Conservation (phyloP, 192 early-diverging fungal species). For the Podochytrium sp. region DNA sequence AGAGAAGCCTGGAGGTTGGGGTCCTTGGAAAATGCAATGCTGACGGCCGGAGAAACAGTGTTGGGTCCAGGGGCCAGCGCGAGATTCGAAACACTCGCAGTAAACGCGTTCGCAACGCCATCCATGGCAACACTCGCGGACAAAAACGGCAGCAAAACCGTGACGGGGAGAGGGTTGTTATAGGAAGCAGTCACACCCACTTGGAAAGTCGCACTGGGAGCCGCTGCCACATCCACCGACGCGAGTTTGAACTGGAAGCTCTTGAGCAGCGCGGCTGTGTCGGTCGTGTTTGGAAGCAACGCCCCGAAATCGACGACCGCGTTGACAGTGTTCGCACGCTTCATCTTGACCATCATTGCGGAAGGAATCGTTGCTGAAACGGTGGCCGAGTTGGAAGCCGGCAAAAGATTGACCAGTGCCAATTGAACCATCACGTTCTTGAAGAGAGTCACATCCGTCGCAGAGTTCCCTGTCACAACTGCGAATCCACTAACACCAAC, state of each 20-base stretch:
- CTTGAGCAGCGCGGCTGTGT: neutral
- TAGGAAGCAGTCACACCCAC: no score
- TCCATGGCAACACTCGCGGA: no score
- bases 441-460: neutral
- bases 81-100: no score
- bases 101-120: no score
- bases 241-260: conserved; percentile 20
- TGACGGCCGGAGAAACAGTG: no score
- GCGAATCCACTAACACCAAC: no score
- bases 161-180: no score
- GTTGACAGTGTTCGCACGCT: neutral
- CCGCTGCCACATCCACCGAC: conserved; percentile 22
- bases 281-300: neutral
- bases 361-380: neutral
- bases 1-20: no score
- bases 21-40: no score
- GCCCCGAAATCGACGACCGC: conserved; percentile 1
- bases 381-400: neutral
- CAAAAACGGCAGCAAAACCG: no score
- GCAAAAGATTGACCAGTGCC: neutral
- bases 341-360: neutral
- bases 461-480: no score
- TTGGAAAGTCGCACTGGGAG: conserved; percentile 15
- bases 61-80: no score
- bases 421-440: neutral